Percentiles rank a stretch among this genome's conserved stretches.
Evolutionary conservation across 2,329 filamentous ascomycete species (phyloP).

Genomic region (Lachnellula suecica): DNA sequence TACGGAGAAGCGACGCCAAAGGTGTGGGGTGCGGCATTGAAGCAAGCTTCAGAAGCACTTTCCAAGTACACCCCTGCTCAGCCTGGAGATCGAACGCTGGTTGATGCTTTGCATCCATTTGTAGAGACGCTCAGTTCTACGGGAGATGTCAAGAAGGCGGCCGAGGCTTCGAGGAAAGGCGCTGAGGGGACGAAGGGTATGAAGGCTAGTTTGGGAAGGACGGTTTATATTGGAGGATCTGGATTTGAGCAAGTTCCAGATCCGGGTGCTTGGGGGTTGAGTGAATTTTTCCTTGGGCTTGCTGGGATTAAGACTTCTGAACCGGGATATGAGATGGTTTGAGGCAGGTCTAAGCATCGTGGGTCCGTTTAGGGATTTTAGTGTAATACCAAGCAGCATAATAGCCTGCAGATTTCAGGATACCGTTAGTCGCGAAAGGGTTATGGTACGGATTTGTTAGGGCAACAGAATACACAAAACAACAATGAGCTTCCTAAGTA

Average conservation of each 20-base stretch:
- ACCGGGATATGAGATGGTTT: constrained; percentile 34
- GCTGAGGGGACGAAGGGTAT: constrained; percentile 88
- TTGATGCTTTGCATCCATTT: constrained; percentile 90
- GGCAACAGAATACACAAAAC: no score
- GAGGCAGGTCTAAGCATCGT: no score
- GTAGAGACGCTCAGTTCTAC: constrained; percentile 67
- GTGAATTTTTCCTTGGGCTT: constrained; percentile 78
- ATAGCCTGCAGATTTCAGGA: no score
- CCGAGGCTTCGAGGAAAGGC: constrained; percentile 70
- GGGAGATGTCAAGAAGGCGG: constrained; percentile 69
- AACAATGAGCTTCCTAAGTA: no score
- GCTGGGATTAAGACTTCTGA: constrained; percentile 44
- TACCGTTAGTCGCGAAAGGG: no score
- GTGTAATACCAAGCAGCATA: no score
- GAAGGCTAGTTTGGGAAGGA: constrained; percentile 81
- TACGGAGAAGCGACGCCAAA: constrained; percentile 40
- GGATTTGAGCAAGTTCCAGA: constrained; percentile 74
- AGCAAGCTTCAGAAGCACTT: constrained; percentile 69
- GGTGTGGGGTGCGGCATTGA: constrained; percentile 63
- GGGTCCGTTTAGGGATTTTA: no score
- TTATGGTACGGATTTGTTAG: no score
- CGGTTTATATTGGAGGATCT: constrained; percentile 77
- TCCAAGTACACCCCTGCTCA: constrained; percentile 85
- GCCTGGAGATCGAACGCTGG: constrained; percentile 83
- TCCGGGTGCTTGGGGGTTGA: constrained; percentile 74